Evolutionary conservation across 805 yeast species (phyloP).

Genomic region (Cyberlindnera mississippiensis): DNA sequence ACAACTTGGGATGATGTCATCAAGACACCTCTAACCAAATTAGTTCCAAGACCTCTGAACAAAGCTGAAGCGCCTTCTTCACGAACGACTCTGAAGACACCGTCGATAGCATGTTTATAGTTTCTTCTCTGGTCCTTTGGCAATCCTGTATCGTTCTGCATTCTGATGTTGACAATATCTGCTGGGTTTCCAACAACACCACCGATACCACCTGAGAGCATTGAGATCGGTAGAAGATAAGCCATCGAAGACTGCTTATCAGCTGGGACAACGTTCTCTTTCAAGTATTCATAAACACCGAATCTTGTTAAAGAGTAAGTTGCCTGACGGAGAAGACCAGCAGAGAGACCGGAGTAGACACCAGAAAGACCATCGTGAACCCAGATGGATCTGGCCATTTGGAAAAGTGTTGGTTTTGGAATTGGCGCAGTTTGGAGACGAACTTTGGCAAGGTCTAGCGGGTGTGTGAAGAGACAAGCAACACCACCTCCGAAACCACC

Average conservation of each 20-base stretch:
- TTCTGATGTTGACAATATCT: constrained; percentile 81
- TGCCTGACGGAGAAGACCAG: constrained; percentile 79
- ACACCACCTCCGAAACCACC: constrained; percentile 68
- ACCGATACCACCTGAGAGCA: constrained; percentile 83
- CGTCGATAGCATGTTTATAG: constrained; percentile 76
- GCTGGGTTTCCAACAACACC: constrained; percentile 87
- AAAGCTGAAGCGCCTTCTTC: constrained; percentile 60
- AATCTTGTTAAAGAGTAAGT: constrained; percentile 85
- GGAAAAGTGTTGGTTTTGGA: constrained; percentile 59
- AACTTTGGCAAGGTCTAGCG: constrained; percentile 83
- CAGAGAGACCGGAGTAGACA: constrained; percentile 78
- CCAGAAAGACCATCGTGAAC: constrained; percentile 63
- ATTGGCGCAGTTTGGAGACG: constrained; percentile 73
- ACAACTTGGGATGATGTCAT: constrained; percentile 93
- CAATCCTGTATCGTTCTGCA: constrained; percentile 82
- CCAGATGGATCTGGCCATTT: constrained; percentile 58
- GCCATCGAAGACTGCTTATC: constrained; percentile 50
- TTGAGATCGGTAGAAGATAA: constrained; percentile 68
- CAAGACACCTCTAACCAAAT: constrained; percentile 72
- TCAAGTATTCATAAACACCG: constrained; percentile 78
- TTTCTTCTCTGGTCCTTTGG: constrained; percentile 64
- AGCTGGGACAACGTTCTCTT: constrained; percentile 46
- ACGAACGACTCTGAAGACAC: constrained; percentile 51
- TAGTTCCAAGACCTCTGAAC: constrained; percentile 74
- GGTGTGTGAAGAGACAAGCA: constrained; percentile 71